These are phyloP conservation scores for Ampelomyces quisqualis DNA, from an alignment of 2,329 filamentous ascomycete species.

Conservation along the genomic window DNA sequence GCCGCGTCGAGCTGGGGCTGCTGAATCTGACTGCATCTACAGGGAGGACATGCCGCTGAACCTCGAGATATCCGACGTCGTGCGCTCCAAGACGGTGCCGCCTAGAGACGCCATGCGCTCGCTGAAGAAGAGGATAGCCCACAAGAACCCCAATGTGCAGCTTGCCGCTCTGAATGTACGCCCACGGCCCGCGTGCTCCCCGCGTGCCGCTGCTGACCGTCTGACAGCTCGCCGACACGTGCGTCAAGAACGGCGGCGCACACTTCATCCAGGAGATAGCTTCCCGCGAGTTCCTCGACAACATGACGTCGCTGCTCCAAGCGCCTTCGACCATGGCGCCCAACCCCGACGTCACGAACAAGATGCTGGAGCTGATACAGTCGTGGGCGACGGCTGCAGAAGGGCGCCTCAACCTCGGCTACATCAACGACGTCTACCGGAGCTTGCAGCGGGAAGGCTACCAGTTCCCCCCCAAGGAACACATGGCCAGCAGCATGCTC, in stretches of 20 bases:
- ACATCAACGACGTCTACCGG: conserved; percentile 86
- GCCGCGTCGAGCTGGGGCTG: neutral
- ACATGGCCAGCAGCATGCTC: conserved; percentile 94
- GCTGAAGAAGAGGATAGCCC: conserved; percentile 88
- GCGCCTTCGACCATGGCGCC: conserved; percentile 71
- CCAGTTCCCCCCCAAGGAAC: conserved; percentile 81
- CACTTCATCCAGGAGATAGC: conserved; percentile 96
- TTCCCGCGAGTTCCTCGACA: conserved; percentile 97
- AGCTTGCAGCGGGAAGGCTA: conserved; percentile 81
- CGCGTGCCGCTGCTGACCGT: conserved; percentile 11
- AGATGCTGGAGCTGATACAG: conserved; percentile 92
- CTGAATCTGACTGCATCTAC: conserved; percentile 16
- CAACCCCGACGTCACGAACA: conserved; percentile 81
- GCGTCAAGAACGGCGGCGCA: conserved; percentile 94
- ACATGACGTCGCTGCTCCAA: conserved; percentile 84
- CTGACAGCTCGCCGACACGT: conserved; percentile 84
- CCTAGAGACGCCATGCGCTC: conserved; percentile 98
- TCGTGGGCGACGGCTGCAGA: conserved; percentile 90
- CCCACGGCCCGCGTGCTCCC: neutral
- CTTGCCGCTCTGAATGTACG: conserved; percentile 86
- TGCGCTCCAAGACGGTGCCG: conserved; percentile 94
- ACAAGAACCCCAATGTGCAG: conserved; percentile 97
- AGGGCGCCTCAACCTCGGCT: conserved; percentile 76
- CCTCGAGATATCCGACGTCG: conserved; percentile 95
- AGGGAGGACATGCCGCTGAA: conserved; percentile 97